Evolutionary conservation across 1,139 yeast genomes (phyloP).

Genomic region (Spathaspora sp.): DNA sequence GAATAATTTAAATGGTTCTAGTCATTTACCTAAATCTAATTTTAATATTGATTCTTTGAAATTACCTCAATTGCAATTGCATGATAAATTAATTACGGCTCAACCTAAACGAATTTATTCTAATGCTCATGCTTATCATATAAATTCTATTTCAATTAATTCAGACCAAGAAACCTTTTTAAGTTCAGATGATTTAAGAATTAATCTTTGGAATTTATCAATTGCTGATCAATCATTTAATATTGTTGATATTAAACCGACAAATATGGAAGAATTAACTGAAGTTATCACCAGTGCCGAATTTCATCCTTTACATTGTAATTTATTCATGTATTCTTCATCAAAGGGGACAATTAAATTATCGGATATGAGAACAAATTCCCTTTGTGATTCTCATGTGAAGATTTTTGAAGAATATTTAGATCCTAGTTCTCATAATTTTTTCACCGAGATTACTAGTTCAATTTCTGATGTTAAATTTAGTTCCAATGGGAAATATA

Average conservation of each 20-base stretch:
- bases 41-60: slow-evolving; percentile 45
- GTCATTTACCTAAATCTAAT: slow-evolving; percentile 20
- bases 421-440: slow-evolving; percentile 91
- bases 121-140: slow-evolving; percentile 98
- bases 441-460: slow-evolving; percentile 95
- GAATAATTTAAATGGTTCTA: slow-evolving; percentile 65
- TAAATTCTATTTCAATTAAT: slow-evolving; percentile 91
- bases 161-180: slow-evolving; percentile 96
- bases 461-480: slow-evolving; percentile 93
- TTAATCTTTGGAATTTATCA: slow-evolving; percentile 93
- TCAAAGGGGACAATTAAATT: slow-evolving; percentile 94
- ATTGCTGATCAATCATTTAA: slow-evolving; percentile 95
- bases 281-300: slow-evolving; percentile 98
- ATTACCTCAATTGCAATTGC: slow-evolving; percentile 84
- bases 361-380: slow-evolving; percentile 95
- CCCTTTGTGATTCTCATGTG: slow-evolving; percentile 88
- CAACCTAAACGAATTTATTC: slow-evolving; percentile 90
- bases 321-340: slow-evolving; percentile 93
- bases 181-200: slow-evolving; percentile 91
- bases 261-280: slow-evolving; percentile 97
- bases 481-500: slow-evolving; percentile 88
- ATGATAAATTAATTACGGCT: slow-evolving; percentile 93
- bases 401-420: slow-evolving; percentile 89
- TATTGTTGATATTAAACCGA: slow-evolving; percentile 96
- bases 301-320: slow-evolving; percentile 92